These are phyloP conservation scores for Nyssa sinensis DNA, from an alignment of 148 eudicot genomes.

Conservation along the genomic window DNA sequence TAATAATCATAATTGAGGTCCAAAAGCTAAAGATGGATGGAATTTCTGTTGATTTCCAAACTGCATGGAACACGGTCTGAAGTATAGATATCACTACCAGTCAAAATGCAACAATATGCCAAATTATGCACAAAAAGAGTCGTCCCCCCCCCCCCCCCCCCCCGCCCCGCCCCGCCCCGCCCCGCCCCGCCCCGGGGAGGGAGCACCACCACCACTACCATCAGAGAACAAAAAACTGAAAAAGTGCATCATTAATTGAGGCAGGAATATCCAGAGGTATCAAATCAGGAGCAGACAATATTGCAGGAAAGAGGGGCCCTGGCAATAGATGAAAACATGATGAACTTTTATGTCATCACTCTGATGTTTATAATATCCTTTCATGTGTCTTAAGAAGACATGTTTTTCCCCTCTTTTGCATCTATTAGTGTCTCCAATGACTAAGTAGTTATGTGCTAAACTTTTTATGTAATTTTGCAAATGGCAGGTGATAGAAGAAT, in stretches of 20 bases:
- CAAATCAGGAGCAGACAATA: background rate
- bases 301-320: background rate
- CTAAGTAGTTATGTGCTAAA: too few species aligned
- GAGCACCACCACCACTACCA: too few species aligned
- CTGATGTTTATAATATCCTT: background rate
- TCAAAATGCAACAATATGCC: background rate
- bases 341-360: background rate
- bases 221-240: background rate
- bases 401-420: background rate
- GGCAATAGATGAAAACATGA: background rate
- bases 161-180: too few species aligned
- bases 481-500: slow-evolving; percentile 94
- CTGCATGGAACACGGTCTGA: background rate
- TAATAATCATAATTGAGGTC: background rate
- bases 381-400: background rate
- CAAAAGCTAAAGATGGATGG: background rate
- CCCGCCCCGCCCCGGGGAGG: too few species aligned
- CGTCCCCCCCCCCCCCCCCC: too few species aligned
- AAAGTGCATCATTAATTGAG: background rate
- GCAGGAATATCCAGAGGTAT: background rate
- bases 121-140: too few species aligned
- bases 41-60: background rate
- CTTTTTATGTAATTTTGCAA: slow-evolving; percentile 5
- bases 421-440: background rate
- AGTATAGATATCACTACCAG: background rate